These are phyloP conservation scores for Delphinella strobiligena DNA, from an alignment of 2,329 filamentous ascomycete species.

Conservation along the genomic window DNA sequence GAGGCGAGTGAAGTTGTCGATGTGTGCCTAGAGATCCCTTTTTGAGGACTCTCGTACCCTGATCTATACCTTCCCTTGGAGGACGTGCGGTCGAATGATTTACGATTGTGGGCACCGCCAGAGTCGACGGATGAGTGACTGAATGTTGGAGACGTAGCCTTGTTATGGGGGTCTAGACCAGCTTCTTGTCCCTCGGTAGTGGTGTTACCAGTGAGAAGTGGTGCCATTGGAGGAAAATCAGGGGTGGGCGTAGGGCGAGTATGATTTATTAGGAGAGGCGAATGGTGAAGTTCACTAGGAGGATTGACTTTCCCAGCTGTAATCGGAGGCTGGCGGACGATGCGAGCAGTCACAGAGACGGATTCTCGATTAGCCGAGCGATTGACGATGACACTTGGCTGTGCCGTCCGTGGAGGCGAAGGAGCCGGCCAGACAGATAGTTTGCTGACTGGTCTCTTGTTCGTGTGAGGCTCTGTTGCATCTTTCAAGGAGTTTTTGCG, in stretches of 20 bases:
- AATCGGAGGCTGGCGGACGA: conserved; percentile 52
- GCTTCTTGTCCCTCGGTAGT: neutral
- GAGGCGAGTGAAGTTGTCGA: conserved; percentile 16
- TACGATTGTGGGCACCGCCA: conserved; percentile 3
- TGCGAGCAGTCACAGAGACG: conserved; percentile 78
- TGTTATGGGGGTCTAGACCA: neutral
- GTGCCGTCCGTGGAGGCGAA: neutral
- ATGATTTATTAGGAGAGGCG: conserved; percentile 53
- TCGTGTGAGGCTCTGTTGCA: neutral
- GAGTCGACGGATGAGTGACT: conserved; percentile 2
- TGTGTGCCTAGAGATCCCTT: conserved; percentile 4
- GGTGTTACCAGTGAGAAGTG: neutral
- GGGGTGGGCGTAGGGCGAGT: conserved; percentile 23
- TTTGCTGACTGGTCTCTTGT: conserved; percentile 1
- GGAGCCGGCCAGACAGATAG: conserved; percentile 4
- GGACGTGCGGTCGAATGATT: conserved; percentile 6
- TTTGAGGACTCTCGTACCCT: conserved; percentile 4
- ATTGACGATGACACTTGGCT: neutral
- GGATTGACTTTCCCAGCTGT: conserved; percentile 14
- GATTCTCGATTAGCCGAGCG: conserved; percentile 48
- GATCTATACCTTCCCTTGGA: neutral
- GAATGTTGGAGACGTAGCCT: neutral
- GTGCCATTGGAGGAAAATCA: conserved; percentile 1
- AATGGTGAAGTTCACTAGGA: conserved; percentile 43
- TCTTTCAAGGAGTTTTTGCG: conserved; percentile 5